Base-by-base conservation (phyloP, 306 rosid species). In the Trifolium subterraneum region DNA sequence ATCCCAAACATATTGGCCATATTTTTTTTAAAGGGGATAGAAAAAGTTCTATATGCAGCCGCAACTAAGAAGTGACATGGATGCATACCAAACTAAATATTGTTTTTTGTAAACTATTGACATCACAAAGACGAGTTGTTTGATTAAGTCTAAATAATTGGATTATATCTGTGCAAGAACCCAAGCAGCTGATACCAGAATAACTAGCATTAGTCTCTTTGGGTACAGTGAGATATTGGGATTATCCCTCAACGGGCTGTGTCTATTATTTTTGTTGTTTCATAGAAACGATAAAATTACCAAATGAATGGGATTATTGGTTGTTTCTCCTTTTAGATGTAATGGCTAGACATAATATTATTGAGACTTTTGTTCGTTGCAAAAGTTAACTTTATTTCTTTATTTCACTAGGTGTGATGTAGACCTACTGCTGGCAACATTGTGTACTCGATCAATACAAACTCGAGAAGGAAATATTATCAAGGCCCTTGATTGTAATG, bases 401-500 rank as follows among this genome's bases (percentile, higher is more conserved):
- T 13, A 35, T 78, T 71, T 65, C 56, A 71, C 72, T 69, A 92
- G 99, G 91, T 94, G 97, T 75, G 90, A 94, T 76, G 89, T 75
- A 70, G 86, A 85, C 72, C 82, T 92, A 83, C 81, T 94, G 75
- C 78, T 88, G 63, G 80, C 90, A 79, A 88, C 97, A 70, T 81
- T 94, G 64, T 90, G 90, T 80, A 88, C 93, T 74, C 96, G 97
- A 44, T 83, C 96, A 59, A 94, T 94, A 75, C 97, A 92, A 84
- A 92, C 99, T 72, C 93, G 76, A 31, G 99, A 94, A 88, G 99
- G 99, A 82, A 84, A 14, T 81, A 94, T 94, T 76, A 74, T 92
- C 68, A 94, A 90, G 82, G 95, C 96, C 44, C 97, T 94, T 55
- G 99, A 94, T 67, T 92, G 96, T 86, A 84, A 81, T 79, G 97